A percentile compares a stretch with the other conserved stretches of the same genome.
These are phyloP conservation scores for Pseudogymnoascus sp. DNA, from an alignment of 2,329 filamentous ascomycete genomes.

Conservation along the genomic window DNA sequence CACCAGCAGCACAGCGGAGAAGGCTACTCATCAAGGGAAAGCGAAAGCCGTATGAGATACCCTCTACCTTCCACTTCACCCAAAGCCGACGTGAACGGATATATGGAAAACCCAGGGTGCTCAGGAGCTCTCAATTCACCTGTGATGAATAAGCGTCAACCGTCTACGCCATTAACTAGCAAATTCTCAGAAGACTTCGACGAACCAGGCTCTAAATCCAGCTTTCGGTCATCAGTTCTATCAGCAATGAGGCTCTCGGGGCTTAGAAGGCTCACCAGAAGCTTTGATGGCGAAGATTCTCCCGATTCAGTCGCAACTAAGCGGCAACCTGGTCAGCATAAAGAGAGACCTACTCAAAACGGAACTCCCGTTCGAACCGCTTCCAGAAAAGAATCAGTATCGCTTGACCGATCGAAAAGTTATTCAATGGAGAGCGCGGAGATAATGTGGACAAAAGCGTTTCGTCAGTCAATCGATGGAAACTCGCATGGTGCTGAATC, in stretches of 20 bases:
- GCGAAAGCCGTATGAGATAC: background rate
- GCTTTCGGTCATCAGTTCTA: background rate
- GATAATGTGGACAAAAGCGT: background rate
- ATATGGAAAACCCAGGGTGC: background rate
- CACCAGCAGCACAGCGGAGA: background rate
- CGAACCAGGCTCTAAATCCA: conserved; percentile 1
- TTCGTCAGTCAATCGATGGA: background rate
- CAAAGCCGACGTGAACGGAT: background rate
- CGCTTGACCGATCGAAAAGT: background rate
- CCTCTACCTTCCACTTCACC: background rate
- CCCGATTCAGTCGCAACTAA: background rate
- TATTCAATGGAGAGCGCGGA: background rate
- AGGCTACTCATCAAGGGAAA: background rate
- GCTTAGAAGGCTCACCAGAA: background rate
- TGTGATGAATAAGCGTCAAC: background rate
- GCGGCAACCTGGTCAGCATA: background rate
- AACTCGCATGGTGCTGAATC: background rate
- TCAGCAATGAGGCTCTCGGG: background rate
- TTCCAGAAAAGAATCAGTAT: background rate
- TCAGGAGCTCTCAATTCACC: background rate
- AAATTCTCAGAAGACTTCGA: background rate
- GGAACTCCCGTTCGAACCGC: background rate
- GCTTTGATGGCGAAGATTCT: background rate
- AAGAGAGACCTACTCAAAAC: background rate
- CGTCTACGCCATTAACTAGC: background rate